Conservation (phyloP, 441 rosid species). For the Adansonia madagascariensis region DNA sequence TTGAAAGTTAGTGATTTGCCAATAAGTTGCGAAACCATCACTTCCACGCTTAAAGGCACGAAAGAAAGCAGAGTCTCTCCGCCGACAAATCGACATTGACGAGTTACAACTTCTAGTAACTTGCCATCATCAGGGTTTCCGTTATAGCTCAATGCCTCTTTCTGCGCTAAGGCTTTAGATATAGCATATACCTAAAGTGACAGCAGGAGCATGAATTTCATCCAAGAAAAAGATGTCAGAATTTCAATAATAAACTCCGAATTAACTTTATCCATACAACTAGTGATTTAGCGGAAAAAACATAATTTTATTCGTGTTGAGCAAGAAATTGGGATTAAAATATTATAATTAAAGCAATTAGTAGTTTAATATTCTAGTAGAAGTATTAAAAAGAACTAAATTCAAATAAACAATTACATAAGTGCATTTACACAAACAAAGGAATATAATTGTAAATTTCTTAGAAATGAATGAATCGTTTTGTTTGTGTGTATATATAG, state of each 20-base stretch:
- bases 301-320: too few relatives aligned
- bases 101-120: slow-evolving; percentile 37
- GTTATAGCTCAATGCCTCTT: slow-evolving; percentile 25
- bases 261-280: neutral
- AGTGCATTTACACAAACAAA: too few relatives aligned
- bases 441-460: too few relatives aligned
- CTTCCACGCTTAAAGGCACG: slow-evolving; percentile 24
- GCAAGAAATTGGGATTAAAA: too few relatives aligned
- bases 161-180: slow-evolving; percentile 26
- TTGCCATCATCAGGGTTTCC: neutral
- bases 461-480: too few relatives aligned
- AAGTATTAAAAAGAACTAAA: too few relatives aligned
- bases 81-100: slow-evolving; percentile 21
- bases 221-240: neutral
- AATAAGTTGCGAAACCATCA: slow-evolving; percentile 32
- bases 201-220: neutral
- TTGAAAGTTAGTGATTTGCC: slow-evolving; percentile 19
- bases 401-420: too few relatives aligned
- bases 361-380: too few relatives aligned
- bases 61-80: slow-evolving; percentile 41
- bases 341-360: too few relatives aligned
- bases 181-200: neutral
- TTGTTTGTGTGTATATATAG: too few relatives aligned
- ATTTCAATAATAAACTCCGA: neutral
- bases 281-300: neutral